Conservation (phyloP, 352 stramenopile species). For the Phytopythium aichiense region DNA sequence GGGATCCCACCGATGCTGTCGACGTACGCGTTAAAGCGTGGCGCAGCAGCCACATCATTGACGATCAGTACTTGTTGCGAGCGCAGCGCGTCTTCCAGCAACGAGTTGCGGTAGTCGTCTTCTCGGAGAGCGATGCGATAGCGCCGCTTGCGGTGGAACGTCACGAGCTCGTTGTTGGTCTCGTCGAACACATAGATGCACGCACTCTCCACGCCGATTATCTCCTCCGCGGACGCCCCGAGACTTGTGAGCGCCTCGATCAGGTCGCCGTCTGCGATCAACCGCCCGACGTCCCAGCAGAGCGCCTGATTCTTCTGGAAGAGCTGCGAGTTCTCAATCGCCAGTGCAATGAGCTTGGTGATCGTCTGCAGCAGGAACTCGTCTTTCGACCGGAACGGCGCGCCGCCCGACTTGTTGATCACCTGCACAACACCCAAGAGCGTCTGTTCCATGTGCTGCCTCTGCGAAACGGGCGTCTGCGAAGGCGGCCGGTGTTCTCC, state of each 20-base stretch:
- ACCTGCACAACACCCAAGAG: conserved; percentile 75
- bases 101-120: conserved; percentile 41
- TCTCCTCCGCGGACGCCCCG: conserved; percentile 49
- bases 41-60: conserved; percentile 40
- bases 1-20: conserved; percentile 55
- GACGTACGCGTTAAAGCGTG: conserved; percentile 59
- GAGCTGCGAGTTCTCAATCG: conserved; percentile 77
- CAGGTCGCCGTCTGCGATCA: conserved; percentile 59
- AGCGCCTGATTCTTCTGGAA: conserved; percentile 80
- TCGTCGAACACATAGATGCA: conserved; percentile 59
- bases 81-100: conserved; percentile 46
- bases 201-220: conserved; percentile 67
- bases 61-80: conserved; percentile 52
- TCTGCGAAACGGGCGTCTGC: not conserved
- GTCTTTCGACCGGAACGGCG: conserved; percentile 74
- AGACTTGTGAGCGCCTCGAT: conserved; percentile 56
- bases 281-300: conserved; percentile 52
- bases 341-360: conserved; percentile 70
- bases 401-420: conserved; percentile 77
- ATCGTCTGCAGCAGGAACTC: conserved; percentile 74
- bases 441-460: conserved; percentile 21
- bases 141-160: conserved; percentile 65
- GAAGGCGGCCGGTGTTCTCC: not conserved
- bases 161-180: conserved; percentile 44
- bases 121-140: conserved; percentile 52